A percentile compares a stretch with the other conserved stretches of the same genome.
Conservation (phyloP, 139 green algal genomes). For the Chloropicon primus region DNA sequence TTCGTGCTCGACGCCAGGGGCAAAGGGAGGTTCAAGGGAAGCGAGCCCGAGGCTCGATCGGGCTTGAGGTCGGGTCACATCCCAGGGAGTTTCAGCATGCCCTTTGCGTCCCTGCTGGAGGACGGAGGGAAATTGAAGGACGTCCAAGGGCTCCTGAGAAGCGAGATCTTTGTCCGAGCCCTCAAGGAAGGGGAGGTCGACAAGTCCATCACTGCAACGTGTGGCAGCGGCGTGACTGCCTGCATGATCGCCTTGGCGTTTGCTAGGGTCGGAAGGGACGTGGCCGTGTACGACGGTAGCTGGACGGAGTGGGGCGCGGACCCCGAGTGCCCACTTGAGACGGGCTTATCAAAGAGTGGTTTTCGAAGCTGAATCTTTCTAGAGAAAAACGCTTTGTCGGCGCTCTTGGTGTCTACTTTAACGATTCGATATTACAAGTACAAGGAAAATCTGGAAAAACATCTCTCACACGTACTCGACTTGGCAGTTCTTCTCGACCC, state of each 20-base stretch:
- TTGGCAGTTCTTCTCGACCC: slow-evolving; percentile 18
- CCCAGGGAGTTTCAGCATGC: slow-evolving; percentile 61
- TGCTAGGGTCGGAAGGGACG: slow-evolving; percentile 24
- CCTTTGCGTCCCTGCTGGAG: slow-evolving; percentile 50
- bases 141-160: slow-evolving; percentile 30
- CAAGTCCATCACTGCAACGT: slow-evolving; percentile 44
- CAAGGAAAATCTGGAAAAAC: not conserved
- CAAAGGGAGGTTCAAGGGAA: slow-evolving; percentile 42
- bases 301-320: slow-evolving; percentile 83
- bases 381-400: no score
- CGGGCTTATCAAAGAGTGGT: no score
- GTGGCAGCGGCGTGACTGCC: slow-evolving; percentile 82
- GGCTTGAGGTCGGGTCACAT: slow-evolving; percentile 72
- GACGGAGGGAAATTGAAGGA: slow-evolving; percentile 26
- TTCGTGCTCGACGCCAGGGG: slow-evolving; percentile 66
- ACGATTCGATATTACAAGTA: no score
- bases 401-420: no score
- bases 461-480: not conserved
- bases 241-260: slow-evolving; percentile 67
- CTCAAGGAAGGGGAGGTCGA: slow-evolving; percentile 36
- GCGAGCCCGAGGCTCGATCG: slow-evolving; percentile 47
- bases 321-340: not conserved
- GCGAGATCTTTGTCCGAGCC: slow-evolving; percentile 35
- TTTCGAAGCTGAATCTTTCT: no score
- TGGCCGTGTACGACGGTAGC: slow-evolving; percentile 81